Evolutionary conservation across 2,329 filamentous ascomycete species (phyloP).

Genomic region (Diplocarpon rosae): DNA sequence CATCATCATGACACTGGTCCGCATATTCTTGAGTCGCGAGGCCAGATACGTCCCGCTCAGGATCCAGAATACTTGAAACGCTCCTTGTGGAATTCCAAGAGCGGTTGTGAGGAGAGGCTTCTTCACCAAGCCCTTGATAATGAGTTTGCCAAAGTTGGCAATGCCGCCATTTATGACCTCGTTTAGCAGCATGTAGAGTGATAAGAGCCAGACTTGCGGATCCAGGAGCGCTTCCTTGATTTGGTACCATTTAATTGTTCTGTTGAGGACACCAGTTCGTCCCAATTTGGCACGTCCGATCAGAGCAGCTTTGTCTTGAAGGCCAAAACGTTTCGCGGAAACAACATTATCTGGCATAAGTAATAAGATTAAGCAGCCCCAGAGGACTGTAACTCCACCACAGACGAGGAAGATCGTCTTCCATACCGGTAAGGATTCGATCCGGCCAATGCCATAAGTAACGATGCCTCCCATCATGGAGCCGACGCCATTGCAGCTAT

Average conservation of each 20-base stretch:
- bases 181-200: slow-evolving; percentile 38
- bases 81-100: slow-evolving; percentile 43
- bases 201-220: slow-evolving; percentile 35
- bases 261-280: slow-evolving; percentile 33
- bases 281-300: slow-evolving; percentile 31
- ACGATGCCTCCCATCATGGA: slow-evolving; percentile 45
- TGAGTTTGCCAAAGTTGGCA: slow-evolving; percentile 44
- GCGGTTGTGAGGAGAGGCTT: slow-evolving; percentile 37
- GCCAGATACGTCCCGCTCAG: slow-evolving; percentile 41
- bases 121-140: slow-evolving; percentile 38
- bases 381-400: slow-evolving; percentile 33
- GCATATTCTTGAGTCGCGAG: slow-evolving; percentile 37
- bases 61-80: slow-evolving; percentile 42
- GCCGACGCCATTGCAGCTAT: slow-evolving; percentile 50
- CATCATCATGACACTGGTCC: slow-evolving; percentile 31
- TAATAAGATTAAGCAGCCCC: slow-evolving; percentile 31
- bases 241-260: slow-evolving; percentile 36
- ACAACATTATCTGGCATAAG: slow-evolving; percentile 35
- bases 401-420: slow-evolving; percentile 35
- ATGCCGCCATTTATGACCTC: slow-evolving; percentile 42
- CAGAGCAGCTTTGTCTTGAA: slow-evolving; percentile 34
- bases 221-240: slow-evolving; percentile 36
- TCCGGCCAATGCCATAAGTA: slow-evolving; percentile 36
- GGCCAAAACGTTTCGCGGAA: slow-evolving; percentile 31
- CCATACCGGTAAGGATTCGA: slow-evolving; percentile 29